phyloP scores from a whole-genome alignment of 2,329 filamentous ascomycete genomes.

The Hymenoscyphus repandus region DNA sequence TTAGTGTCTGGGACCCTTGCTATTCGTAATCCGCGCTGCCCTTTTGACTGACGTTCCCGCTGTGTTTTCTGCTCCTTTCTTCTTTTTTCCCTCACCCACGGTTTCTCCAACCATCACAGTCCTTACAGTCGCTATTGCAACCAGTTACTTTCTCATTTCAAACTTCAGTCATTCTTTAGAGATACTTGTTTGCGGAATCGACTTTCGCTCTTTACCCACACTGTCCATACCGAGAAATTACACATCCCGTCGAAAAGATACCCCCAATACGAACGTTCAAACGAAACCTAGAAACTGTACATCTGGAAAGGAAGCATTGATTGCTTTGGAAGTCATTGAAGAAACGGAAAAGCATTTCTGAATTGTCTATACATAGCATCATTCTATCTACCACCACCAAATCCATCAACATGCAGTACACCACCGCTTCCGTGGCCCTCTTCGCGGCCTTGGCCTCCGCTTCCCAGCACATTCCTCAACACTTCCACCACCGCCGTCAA shows the following conservation, averaged over 20 bases:
- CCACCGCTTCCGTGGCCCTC: conserved; percentile 24
- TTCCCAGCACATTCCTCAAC: conserved; percentile 21
- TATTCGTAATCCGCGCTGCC: conserved; percentile 13
- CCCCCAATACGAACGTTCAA: conserved; percentile 7
- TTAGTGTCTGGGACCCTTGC: conserved; percentile 15
- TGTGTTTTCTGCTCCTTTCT: conserved; percentile 9
- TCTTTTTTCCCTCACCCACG: conserved; percentile 22
- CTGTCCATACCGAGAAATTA: conserved; percentile 16
- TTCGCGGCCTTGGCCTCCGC: conserved; percentile 32
- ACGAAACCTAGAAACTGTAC: conserved; percentile 2
- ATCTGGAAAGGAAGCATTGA: conserved; percentile 22
- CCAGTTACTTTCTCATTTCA: conserved; percentile 24
- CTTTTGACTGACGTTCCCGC: conserved; percentile 7
- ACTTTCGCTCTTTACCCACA: conserved; percentile 29
- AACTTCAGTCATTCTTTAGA: conserved; percentile 31
- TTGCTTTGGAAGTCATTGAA: conserved; percentile 17
- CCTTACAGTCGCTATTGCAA: conserved; percentile 28
- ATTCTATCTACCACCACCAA: conserved; percentile 6
- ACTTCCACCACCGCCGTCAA: conserved; percentile 26
- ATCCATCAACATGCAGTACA: conserved; percentile 28
- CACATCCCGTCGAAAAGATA: conserved; percentile 1
- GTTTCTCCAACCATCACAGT: conserved; percentile 27
- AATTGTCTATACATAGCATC: conserved; percentile 5
- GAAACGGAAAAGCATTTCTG: conserved; percentile 4
- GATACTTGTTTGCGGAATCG: conserved; percentile 28